Conservation (phyloP, 2,329 filamentous ascomycete species). For the Colletotrichum sp. region DNA sequence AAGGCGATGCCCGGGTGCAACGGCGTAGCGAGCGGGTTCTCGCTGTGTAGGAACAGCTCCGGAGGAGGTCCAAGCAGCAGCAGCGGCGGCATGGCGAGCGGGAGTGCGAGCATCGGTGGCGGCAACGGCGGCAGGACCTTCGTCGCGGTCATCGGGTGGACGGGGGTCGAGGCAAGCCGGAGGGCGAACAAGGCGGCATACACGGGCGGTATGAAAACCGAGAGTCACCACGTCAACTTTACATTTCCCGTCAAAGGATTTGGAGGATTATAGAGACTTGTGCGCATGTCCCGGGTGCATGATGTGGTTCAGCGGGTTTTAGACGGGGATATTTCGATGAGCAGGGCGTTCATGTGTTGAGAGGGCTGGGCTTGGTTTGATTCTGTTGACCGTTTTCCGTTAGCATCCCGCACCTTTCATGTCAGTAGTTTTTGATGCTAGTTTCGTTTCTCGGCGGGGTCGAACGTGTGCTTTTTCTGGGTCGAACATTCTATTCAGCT, state of each 20-base stretch:
- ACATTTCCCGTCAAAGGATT: constrained; percentile 32
- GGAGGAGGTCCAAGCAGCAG: not conserved
- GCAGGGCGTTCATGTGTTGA: not conserved
- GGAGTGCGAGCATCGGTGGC: not conserved
- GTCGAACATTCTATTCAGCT: not conserved
- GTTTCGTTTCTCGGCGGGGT: not conserved
- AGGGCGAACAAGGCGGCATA: constrained; percentile 22
- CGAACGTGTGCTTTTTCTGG: not conserved
- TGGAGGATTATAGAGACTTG: constrained; percentile 17
- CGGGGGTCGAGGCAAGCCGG: constrained; percentile 26
- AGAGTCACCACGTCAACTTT: constrained; percentile 30
- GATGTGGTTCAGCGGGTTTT: constrained; percentile 20
- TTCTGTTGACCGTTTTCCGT: not conserved
- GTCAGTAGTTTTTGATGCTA: not conserved
- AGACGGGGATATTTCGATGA: not conserved
- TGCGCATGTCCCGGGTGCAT: constrained; percentile 19
- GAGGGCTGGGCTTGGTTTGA: not conserved
- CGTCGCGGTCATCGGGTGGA: constrained; percentile 29
- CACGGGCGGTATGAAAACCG: constrained; percentile 21
- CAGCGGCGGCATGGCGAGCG: not conserved
- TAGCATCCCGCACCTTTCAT: not conserved
- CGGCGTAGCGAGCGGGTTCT: constrained; percentile 26
- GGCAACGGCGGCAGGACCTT: constrained; percentile 26
- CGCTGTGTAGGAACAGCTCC: not conserved
- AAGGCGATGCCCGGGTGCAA: constrained; percentile 27